Percentiles rank a stretch among this genome's conserved stretches.
These are phyloP conservation scores for Plectosphaerella sp. DNA, from an alignment of 2,329 filamentous ascomycete species.

Conservation along the genomic window DNA sequence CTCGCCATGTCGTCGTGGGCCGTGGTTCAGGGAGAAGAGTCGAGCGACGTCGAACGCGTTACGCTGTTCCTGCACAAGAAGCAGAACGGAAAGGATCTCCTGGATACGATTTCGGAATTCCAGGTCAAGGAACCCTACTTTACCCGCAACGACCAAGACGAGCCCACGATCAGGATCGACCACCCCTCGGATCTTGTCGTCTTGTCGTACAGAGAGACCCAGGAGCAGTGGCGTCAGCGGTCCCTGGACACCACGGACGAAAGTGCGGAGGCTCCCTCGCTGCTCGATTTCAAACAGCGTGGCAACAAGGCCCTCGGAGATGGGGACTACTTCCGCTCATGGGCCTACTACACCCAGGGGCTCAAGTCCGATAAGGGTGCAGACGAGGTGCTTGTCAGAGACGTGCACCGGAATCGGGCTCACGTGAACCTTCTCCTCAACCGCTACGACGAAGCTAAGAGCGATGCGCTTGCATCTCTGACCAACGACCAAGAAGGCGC, in stretches of 20 bases:
- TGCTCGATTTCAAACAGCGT: too few species aligned
- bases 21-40: constrained; percentile 21
- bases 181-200: constrained; percentile 25
- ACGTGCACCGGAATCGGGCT: constrained; percentile 25
- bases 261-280: too few species aligned
- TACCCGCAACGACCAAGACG: constrained; percentile 33
- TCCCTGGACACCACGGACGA: constrained; percentile 15
- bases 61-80: constrained; percentile 28
- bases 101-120: constrained; percentile 27
- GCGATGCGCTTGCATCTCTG: constrained; percentile 24
- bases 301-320: constrained; percentile 22
- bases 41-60: constrained; percentile 19
- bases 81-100: constrained; percentile 22
- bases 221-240: constrained; percentile 7
- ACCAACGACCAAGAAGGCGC: constrained; percentile 1
- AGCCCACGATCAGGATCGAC: constrained; percentile 31
- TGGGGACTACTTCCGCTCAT: constrained; percentile 13
- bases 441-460: constrained; percentile 23
- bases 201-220: background rate
- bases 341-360: constrained; percentile 20
- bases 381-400: constrained; percentile 15
- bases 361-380: constrained; percentile 8
- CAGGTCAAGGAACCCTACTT: constrained; percentile 47
- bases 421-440: constrained; percentile 24
- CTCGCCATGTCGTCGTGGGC: constrained; percentile 22